phyloP scores from a whole-genome alignment of 306 rosid species.

The Nissolia schottii region DNA sequence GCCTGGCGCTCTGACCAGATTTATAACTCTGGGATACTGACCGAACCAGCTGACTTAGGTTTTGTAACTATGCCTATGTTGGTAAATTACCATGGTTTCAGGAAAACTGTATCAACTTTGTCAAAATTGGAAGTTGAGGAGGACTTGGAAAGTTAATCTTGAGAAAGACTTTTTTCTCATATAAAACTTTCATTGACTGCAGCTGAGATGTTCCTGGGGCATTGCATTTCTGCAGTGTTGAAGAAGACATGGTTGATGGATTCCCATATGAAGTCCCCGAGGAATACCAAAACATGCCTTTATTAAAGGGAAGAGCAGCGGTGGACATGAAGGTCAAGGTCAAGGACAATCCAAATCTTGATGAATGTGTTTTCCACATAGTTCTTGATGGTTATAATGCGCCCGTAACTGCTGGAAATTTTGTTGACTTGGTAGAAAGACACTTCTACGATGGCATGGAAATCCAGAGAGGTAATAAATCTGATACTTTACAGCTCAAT shows the following conservation, averaged over 20 bases:
- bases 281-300: conserved; percentile 79
- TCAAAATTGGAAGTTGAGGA: conserved; percentile 29
- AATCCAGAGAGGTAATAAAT: conserved; percentile 85
- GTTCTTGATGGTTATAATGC: conserved; percentile 97
- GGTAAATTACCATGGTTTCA: conserved; percentile 11
- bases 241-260: conserved; percentile 98
- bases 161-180: conserved; percentile 70
- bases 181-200: conserved; percentile 99
- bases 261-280: conserved; percentile 91
- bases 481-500: conserved; percentile 8
- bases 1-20: not conserved
- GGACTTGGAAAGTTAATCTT: conserved; percentile 41
- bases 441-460: conserved; percentile 97
- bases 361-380: conserved; percentile 78
- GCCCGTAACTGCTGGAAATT: conserved; percentile 93
- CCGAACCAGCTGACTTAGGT: not conserved
- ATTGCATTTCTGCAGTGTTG: conserved; percentile 99
- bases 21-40: not conserved
- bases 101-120: conserved; percentile 16
- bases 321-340: conserved; percentile 99
- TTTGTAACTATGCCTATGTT: not conserved
- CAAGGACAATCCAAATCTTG: conserved; percentile 83
- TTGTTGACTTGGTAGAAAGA: conserved; percentile 84
- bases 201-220: conserved; percentile 99
- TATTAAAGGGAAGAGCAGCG: conserved; percentile 90